Conservation (phyloP, 805 yeast genomes). For the Teunomyces tritomae region DNA sequence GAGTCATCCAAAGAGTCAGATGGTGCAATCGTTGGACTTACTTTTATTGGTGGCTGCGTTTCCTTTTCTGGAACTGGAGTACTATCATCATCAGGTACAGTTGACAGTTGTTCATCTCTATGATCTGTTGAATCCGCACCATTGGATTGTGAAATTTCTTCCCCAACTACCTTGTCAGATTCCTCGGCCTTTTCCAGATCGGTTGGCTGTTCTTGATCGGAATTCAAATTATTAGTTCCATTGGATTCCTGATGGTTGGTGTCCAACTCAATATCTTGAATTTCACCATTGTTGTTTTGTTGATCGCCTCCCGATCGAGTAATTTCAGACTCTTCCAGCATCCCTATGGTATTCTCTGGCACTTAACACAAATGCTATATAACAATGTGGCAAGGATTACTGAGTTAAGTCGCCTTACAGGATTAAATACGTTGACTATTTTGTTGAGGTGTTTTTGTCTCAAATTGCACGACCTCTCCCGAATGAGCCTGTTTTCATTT, state of each 20-base stretch:
- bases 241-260: background rate
- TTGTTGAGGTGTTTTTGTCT: slow-evolving; percentile 3
- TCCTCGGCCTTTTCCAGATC: background rate
- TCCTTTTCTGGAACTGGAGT: background rate
- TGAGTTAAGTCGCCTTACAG: background rate
- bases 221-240: background rate
- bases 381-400: background rate
- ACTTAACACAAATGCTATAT: background rate
- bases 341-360: slow-evolving; percentile 1
- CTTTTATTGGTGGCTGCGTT: background rate
- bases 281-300: background rate
- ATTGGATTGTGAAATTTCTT: background rate
- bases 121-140: background rate
- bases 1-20: background rate
- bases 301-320: background rate
- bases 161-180: background rate
- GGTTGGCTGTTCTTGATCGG: background rate
- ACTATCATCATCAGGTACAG: background rate
- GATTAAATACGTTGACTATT: slow-evolving; percentile 1
- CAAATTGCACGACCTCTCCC: slow-evolving; percentile 2
- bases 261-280: background rate
- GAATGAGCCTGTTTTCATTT: background rate
- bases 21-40: background rate
- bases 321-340: slow-evolving; percentile 1
- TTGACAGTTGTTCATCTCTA: background rate